These are phyloP conservation scores for Pythium aphanidermatum DNA, from an alignment of 352 stramenopile species.

Conservation along the genomic window DNA sequence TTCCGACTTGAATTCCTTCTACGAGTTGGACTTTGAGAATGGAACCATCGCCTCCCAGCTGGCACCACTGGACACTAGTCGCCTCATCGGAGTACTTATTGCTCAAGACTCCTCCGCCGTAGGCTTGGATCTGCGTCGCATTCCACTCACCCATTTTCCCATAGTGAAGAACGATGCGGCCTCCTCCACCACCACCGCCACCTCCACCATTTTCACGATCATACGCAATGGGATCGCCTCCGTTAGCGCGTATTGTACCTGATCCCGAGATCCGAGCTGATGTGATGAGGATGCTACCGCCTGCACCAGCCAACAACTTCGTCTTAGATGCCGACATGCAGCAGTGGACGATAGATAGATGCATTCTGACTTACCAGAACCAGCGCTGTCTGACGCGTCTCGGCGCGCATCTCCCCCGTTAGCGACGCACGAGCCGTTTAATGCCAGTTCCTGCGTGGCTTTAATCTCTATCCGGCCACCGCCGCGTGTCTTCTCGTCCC, in stretches of 20 bases:
- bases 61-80: constrained; percentile 55
- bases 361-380: constrained; percentile 26
- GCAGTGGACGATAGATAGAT: too few relatives aligned
- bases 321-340: too few relatives aligned
- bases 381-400: constrained; percentile 54
- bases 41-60: constrained; percentile 70
- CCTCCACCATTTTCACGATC: constrained; percentile 4
- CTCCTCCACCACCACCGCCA: constrained; percentile 23
- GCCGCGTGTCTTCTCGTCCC: constrained; percentile 48
- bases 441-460: constrained; percentile 26
- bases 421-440: constrained; percentile 59
- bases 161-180: constrained; percentile 16
- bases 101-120: constrained; percentile 13
- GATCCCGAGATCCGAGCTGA: constrained; percentile 5
- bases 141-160: constrained; percentile 13
- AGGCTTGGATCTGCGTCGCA: constrained; percentile 15
- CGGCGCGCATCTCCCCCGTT: constrained; percentile 52
- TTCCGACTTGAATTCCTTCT: too few relatives aligned
- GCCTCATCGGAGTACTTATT: background rate
- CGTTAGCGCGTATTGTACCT: constrained; percentile 17
- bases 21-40: constrained; percentile 41
- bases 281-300: constrained; percentile 13
- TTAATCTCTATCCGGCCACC: constrained; percentile 54
- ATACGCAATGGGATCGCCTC: constrained; percentile 11
- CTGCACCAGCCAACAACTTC: constrained; percentile 7